These are phyloP conservation scores for Neurospora discreta DNA, from an alignment of 495 filamentous ascomycete genomes.

Conservation along the genomic window DNA sequence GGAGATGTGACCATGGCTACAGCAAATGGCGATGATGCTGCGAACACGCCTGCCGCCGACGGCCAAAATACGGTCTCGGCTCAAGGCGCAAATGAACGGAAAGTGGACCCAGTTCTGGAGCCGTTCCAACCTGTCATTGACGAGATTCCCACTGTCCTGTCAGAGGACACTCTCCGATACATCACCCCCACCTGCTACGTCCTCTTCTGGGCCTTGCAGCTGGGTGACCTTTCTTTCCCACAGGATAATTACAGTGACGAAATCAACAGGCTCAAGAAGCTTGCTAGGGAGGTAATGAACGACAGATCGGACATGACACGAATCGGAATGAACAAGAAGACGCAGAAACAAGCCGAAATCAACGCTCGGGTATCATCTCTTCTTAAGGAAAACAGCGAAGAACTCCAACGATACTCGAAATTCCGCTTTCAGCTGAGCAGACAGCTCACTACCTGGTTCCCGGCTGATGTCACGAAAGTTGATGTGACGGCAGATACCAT, in stretches of 20 bases:
- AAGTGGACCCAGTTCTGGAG: constrained; percentile 51
- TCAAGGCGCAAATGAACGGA: constrained; percentile 19
- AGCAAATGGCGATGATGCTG: constrained; percentile 12
- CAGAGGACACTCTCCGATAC: constrained; percentile 50
- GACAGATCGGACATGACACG: constrained; percentile 63
- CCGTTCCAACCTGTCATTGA: constrained; percentile 68
- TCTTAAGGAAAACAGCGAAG: constrained; percentile 33
- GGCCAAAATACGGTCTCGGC: constrained; percentile 1
- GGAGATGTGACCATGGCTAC: constrained; percentile 30
- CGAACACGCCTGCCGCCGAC: constrained; percentile 5
- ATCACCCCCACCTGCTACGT: constrained; percentile 72
- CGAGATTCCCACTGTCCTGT: constrained; percentile 49
- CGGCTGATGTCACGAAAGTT: constrained; percentile 45
- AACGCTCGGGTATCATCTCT: constrained; percentile 55
- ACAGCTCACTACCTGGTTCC: constrained; percentile 77
- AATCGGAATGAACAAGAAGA: constrained; percentile 49
- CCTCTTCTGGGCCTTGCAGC: constrained; percentile 84
- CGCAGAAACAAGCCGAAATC: constrained; percentile 57
- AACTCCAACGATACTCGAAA: constrained; percentile 52
- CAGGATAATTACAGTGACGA: constrained; percentile 65
- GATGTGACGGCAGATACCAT: constrained; percentile 62
- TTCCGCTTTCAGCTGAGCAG: constrained; percentile 53
- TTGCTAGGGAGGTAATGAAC: constrained; percentile 48
- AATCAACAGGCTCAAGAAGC: constrained; percentile 47
- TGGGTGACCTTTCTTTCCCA: constrained; percentile 67